A percentile compares a stretch with the other conserved stretches of the same genome.
These are phyloP conservation scores for Odontarrhena argentea DNA, from an alignment of 345 rosid genomes.

Conservation along the genomic window DNA sequence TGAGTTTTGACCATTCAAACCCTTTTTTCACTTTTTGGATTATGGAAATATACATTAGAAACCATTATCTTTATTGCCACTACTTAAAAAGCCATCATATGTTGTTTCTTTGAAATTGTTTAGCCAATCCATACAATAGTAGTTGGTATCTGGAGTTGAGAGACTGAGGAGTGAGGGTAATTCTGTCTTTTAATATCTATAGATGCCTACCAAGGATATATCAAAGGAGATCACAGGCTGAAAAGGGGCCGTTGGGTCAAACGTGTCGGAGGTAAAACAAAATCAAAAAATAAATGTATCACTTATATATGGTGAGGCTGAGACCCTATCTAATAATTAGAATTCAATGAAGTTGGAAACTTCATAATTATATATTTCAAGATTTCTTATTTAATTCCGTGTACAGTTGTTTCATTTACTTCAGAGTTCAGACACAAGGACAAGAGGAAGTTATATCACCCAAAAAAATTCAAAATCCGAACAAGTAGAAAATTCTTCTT, in stretches of 20 bases:
- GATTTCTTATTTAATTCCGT: constrained; percentile 7
- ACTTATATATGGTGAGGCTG: constrained; percentile 24
- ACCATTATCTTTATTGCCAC: constrained; percentile 7
- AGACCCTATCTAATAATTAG: constrained; percentile 36
- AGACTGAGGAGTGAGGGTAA: background rate
- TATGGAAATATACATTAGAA: constrained; percentile 26
- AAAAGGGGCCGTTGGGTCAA: constrained; percentile 38
- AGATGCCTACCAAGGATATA: constrained; percentile 1
- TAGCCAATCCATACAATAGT: too few relatives aligned
- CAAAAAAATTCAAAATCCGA: too few relatives aligned
- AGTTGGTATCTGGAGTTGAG: background rate
- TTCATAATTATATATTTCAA: background rate
- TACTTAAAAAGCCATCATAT: background rate
- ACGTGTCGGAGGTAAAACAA: constrained; percentile 32
- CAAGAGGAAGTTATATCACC: too few relatives aligned
- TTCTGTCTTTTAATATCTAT: background rate
- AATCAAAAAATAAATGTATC: constrained; percentile 36
- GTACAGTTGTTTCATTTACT: too few relatives aligned
- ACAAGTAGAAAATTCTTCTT: too few relatives aligned
- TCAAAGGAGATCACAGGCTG: constrained; percentile 26
- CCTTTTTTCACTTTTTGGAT: background rate
- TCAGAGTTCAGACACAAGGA: background rate
- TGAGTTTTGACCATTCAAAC: constrained; percentile 40
- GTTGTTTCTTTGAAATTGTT: background rate
- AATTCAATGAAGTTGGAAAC: constrained; percentile 4